Evolutionary conservation across 345 rosid species (phyloP).

Genomic region (Brassica juncea): DNA sequence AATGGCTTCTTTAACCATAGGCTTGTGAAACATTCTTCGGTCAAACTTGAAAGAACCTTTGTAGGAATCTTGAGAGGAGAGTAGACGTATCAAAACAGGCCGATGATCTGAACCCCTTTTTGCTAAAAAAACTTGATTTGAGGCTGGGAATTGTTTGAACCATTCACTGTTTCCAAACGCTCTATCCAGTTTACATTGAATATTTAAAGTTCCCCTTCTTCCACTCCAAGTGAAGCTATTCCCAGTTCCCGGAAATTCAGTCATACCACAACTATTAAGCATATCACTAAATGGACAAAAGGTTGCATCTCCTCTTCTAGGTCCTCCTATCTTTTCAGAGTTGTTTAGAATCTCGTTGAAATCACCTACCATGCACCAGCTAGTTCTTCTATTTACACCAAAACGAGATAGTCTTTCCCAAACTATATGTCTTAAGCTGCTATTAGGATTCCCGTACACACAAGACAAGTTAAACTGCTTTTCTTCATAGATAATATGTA

Average conservation of each 20-base stretch:
- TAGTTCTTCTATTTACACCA: background rate
- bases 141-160: background rate
- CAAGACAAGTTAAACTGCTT: background rate
- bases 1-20: background rate
- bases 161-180: background rate
- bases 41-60: background rate
- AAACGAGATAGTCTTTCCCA: background rate
- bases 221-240: background rate
- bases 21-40: background rate
- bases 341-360: background rate
- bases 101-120: background rate
- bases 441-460: background rate
- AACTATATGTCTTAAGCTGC: background rate
- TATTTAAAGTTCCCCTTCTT: background rate
- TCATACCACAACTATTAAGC: background rate
- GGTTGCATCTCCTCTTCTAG: background rate
- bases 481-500: background rate
- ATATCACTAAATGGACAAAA: background rate
- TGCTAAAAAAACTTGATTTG: background rate
- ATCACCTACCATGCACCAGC: background rate
- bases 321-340: background rate
- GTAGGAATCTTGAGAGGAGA: background rate
- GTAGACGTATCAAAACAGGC: background rate
- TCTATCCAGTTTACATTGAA: background rate
- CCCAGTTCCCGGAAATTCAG: background rate